Percentiles rank a stretch among this genome's conserved stretches.
Evolutionary conservation across 2,329 filamentous ascomycete species (phyloP).

Genomic region (Knoxdaviesia capensis): DNA sequence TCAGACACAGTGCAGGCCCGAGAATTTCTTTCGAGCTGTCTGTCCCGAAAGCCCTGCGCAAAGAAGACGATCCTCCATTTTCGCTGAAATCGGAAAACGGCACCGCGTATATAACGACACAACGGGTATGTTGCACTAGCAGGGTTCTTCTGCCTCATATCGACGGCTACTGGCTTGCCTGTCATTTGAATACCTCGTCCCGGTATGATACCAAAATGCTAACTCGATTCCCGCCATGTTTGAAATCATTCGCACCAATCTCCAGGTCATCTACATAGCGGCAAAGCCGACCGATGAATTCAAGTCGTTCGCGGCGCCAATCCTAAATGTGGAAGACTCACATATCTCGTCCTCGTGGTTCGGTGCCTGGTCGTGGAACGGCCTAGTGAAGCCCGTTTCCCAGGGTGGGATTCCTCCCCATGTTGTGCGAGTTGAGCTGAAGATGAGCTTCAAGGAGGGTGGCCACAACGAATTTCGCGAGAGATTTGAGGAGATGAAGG

Average conservation of each 20-base stretch:
- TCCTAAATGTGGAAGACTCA: constrained; percentile 72
- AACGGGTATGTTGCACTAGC: constrained; percentile 38
- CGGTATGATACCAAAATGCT: too few relatives aligned
- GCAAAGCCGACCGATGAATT: constrained; percentile 45
- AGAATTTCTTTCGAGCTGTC: constrained; percentile 61
- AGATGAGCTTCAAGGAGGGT: constrained; percentile 81
- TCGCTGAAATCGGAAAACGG: constrained; percentile 47
- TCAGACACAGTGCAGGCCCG: constrained; percentile 60
- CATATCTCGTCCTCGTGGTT: constrained; percentile 81
- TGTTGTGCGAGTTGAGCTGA: constrained; percentile 55
- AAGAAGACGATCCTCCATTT: constrained; percentile 16
- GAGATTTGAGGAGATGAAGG: constrained; percentile 66
- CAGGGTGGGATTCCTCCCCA: constrained; percentile 65
- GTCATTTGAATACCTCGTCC: too few relatives aligned
- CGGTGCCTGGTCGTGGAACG: constrained; percentile 78
- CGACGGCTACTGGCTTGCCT: too few relatives aligned
- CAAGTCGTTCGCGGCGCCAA: constrained; percentile 75
- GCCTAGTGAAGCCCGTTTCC: constrained; percentile 57
- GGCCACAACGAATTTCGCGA: constrained; percentile 85
- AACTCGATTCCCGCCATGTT: too few relatives aligned
- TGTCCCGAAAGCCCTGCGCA: constrained; percentile 44
- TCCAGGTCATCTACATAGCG: constrained; percentile 72
- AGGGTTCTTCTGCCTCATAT: background rate
- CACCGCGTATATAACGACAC: constrained; percentile 63
- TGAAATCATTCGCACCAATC: background rate